A percentile compares a stretch with the other conserved stretches of the same genome.
Evolutionary conservation across 495 filamentous ascomycete species (phyloP).

Genomic region (Trichoderma parareesei): DNA sequence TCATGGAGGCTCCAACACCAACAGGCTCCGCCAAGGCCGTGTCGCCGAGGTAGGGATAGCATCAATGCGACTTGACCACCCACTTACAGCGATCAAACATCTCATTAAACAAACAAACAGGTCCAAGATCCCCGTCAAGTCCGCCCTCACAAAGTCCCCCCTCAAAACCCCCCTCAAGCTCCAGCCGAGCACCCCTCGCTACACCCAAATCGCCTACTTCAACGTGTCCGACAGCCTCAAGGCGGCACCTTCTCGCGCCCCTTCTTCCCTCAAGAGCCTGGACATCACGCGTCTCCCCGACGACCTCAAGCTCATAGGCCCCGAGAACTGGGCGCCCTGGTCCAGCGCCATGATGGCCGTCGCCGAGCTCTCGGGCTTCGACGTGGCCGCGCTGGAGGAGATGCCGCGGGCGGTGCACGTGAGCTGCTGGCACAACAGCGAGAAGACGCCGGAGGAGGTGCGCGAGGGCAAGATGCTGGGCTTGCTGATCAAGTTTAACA

Average conservation of each 20-base stretch:
- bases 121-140: neutral
- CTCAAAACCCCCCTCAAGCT: neutral
- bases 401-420: conserved; percentile 3
- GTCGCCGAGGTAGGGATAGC: neutral
- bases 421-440: neutral
- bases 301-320: conserved; percentile 6
- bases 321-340: conserved; percentile 2
- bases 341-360: conserved; percentile 6
- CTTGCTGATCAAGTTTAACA: conserved; percentile 6
- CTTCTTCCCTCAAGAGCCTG: neutral
- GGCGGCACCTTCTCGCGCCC: neutral
- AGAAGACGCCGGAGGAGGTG: neutral
- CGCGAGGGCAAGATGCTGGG: conserved; percentile 9
- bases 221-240: neutral
- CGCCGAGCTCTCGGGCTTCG: conserved; percentile 5
- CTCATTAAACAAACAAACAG: neutral
- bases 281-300: neutral
- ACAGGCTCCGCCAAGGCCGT: neutral
- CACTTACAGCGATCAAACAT: neutral
- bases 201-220: conserved; percentile 5
- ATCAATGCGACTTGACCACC: neutral
- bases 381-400: neutral
- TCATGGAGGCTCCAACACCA: conserved; percentile 2
- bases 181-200: neutral
- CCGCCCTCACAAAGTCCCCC: neutral